phyloP scores from a whole-genome alignment of 495 filamentous ascomycete genomes.

The Gamarada debralockiae region DNA sequence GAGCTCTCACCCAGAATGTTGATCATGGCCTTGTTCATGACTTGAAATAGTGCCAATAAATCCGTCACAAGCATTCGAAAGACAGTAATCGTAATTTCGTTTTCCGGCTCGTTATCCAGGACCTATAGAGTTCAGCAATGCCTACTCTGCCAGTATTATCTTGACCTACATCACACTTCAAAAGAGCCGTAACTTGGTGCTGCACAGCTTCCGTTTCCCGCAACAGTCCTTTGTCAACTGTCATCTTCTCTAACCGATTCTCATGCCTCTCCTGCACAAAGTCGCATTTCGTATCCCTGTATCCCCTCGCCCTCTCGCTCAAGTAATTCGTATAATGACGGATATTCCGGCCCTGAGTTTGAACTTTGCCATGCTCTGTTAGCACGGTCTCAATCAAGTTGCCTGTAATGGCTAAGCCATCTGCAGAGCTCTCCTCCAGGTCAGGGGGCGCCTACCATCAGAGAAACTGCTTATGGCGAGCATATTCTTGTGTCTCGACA shows the following conservation, averaged over 20 bases:
- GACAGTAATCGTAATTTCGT: constrained; percentile 95
- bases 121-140: constrained; percentile 49
- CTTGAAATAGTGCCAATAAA: constrained; percentile 84
- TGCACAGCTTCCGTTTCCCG: constrained; percentile 92
- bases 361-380: constrained; percentile 54
- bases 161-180: constrained; percentile 80
- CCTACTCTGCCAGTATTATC: background rate
- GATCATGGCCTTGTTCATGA: constrained; percentile 96
- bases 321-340: constrained; percentile 88
- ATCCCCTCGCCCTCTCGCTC: constrained; percentile 75
- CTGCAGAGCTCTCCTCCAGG: background rate
- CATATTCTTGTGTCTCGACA: constrained; percentile 77
- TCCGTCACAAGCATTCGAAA: constrained; percentile 91
- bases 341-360: constrained; percentile 94
- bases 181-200: constrained; percentile 75
- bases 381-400: constrained; percentile 19
- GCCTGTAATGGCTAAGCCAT: constrained; percentile 11
- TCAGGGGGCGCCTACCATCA: constrained; percentile 63
- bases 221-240: constrained; percentile 88
- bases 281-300: constrained; percentile 78
- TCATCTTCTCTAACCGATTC: constrained; percentile 76
- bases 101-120: constrained; percentile 84
- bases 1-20: constrained; percentile 78
- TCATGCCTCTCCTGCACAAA: constrained; percentile 81
- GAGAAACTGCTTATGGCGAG: constrained; percentile 88